Percentiles rank a stretch among this genome's conserved stretches.
phyloP scores from a whole-genome alignment of 2,329 filamentous ascomycete species.

The Colletotrichum noveboracense region DNA sequence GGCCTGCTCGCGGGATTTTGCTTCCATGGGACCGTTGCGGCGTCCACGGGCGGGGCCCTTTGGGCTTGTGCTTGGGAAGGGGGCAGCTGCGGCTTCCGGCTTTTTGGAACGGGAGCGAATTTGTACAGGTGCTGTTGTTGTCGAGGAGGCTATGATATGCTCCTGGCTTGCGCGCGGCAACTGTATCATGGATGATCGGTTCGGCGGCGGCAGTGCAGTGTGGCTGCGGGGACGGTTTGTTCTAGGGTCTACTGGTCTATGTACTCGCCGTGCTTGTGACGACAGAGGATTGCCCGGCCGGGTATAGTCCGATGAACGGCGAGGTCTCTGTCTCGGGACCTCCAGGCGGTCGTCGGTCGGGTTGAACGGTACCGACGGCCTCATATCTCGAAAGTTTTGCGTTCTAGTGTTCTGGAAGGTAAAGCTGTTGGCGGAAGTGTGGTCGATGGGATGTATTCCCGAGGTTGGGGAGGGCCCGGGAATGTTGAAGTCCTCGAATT shows the following conservation, averaged over 20 bases:
- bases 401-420: background rate
- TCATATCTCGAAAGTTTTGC: background rate
- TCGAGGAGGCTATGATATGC: background rate
- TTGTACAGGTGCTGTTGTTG: background rate
- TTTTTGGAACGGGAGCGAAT: background rate
- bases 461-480: background rate
- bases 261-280: background rate
- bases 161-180: background rate
- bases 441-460: background rate
- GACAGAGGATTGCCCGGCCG: background rate
- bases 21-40: slow-evolving; percentile 15
- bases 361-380: background rate
- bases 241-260: background rate
- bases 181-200: background rate
- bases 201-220: background rate
- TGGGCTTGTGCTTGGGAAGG: background rate
- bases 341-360: background rate
- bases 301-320: background rate
- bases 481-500: background rate
- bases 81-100: background rate
- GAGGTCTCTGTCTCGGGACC: background rate
- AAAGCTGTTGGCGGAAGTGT: background rate
- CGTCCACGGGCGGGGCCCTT: slow-evolving; percentile 3
- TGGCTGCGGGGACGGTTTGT: background rate
- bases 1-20: background rate